phyloP scores from a whole-genome alignment of 208 protist species.

The Trypanosoma congolense region DNA sequence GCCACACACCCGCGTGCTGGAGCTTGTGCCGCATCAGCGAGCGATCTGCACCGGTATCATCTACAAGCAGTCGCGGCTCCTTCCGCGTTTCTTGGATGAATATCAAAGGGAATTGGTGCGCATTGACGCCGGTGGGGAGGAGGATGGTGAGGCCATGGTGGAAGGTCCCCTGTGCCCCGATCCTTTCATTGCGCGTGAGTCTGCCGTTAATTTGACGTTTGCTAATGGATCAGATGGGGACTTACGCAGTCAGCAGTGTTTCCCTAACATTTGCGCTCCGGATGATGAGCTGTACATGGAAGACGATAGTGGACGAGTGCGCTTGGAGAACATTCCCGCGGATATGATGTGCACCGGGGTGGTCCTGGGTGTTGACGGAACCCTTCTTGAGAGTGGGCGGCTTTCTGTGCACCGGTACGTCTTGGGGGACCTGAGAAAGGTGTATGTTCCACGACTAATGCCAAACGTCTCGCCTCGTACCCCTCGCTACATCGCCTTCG shows the following conservation, averaged over 20 bases:
- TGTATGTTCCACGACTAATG: constrained; percentile 49
- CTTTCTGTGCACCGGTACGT: constrained; percentile 59
- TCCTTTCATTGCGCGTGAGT: constrained; percentile 13
- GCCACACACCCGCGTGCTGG: constrained; percentile 43
- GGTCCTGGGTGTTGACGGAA: constrained; percentile 68
- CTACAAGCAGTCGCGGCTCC: constrained; percentile 88
- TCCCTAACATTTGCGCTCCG: constrained; percentile 35
- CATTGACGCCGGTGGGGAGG: constrained; percentile 77
- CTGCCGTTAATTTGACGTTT: background rate
- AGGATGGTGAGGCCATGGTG: constrained; percentile 7
- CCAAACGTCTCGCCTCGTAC: background rate
- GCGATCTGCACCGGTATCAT: constrained; percentile 71
- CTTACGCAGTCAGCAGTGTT: background rate
- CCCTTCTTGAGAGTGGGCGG: constrained; percentile 51
- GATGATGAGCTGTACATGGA: constrained; percentile 76
- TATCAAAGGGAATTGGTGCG: constrained; percentile 82
- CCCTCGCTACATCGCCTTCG: constrained; percentile 83
- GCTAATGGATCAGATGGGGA: background rate
- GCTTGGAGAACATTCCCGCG: constrained; percentile 45
- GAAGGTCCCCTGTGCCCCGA: constrained; percentile 20
- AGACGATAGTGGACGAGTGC: constrained; percentile 75
- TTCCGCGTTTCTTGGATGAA: constrained; percentile 82
- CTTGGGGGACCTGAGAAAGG: constrained; percentile 34
- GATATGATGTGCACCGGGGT: constrained; percentile 75
- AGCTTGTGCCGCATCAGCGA: constrained; percentile 50